Conservation (phyloP, 805 yeast genomes). For the Candida railenensis region DNA sequence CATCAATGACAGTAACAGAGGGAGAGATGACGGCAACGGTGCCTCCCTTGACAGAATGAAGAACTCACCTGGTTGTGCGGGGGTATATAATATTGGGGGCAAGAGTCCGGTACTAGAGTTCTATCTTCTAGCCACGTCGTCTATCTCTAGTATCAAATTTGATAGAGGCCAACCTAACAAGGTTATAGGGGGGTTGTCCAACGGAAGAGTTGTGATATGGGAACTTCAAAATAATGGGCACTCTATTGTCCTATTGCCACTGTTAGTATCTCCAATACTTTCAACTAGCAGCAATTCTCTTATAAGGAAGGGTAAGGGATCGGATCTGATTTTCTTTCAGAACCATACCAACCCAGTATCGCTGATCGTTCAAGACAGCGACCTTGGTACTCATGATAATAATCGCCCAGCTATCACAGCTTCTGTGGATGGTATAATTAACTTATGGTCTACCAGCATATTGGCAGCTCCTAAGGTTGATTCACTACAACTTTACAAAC, state of each 20-base stretch:
- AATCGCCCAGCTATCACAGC: conserved; percentile 11
- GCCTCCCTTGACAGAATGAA: not conserved
- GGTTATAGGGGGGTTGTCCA: conserved; percentile 47
- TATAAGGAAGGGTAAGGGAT: not conserved
- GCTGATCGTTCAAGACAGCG: not conserved
- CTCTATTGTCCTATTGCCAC: conserved; percentile 19
- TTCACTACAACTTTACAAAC: conserved; percentile 12
- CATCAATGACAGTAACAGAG: not conserved
- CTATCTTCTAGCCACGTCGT: conserved; percentile 40
- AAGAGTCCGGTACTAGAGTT: conserved; percentile 29
- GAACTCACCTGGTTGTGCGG: conserved; percentile 23
- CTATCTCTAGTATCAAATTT: conserved; percentile 39
- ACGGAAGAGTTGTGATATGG: conserved; percentile 55
- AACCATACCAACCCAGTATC: conserved; percentile 2
- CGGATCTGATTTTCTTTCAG: not conserved
- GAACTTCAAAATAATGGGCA: conserved; percentile 25
- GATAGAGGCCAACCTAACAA: conserved; percentile 35
- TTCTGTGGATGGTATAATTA: conserved; percentile 26
- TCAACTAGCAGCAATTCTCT: conserved; percentile 9
- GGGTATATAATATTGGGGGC: conserved; percentile 32
- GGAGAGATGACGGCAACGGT: not conserved
- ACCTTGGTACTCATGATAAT: not conserved
- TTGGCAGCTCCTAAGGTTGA: conserved; percentile 27
- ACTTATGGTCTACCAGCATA: conserved; percentile 34
- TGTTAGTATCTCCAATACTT: conserved; percentile 19